A percentile compares a stretch with the other conserved stretches of the same genome.
phyloP scores from a whole-genome alignment of 106 monocot genomes.

The Posidonia australis region DNA sequence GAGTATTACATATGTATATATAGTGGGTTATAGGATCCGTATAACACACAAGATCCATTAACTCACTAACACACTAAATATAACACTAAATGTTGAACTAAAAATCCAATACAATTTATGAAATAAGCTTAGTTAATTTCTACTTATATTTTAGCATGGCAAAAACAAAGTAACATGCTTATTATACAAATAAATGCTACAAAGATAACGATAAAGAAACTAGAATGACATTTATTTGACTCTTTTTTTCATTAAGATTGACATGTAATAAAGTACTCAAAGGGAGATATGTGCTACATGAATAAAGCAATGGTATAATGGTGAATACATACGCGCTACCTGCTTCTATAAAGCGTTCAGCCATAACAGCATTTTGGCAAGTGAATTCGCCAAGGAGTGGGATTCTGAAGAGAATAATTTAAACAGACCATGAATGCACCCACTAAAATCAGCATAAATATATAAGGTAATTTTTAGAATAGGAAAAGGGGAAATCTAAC shows the following conservation, averaged over 20 bases:
- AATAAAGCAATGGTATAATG: not conserved
- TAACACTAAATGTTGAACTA: too few species aligned
- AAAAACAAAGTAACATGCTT: not conserved
- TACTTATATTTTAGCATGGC: too few species aligned
- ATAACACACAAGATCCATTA: too few species aligned
- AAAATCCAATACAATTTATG: too few species aligned
- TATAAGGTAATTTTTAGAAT: too few species aligned
- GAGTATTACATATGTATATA: too few species aligned
- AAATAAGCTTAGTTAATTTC: too few species aligned
- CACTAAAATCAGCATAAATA: too few species aligned
- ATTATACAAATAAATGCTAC: not conserved
- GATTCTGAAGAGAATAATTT: constrained; percentile 34
- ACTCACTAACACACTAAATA: too few species aligned
- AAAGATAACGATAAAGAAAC: not conserved
- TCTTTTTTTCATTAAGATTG: not conserved
- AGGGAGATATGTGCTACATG: not conserved
- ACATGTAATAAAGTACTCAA: not conserved
- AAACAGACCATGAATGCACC: too few species aligned
- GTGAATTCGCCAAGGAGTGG: constrained; percentile 93
- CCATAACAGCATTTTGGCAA: constrained; percentile 86
- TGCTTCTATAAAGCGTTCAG: constrained; percentile 96
- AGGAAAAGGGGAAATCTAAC: too few species aligned
- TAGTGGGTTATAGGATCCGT: too few species aligned
- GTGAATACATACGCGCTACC: constrained; percentile 98
- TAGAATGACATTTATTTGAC: not conserved